phyloP scores from a whole-genome alignment of 345 rosid genomes.

The Populus davidiana region DNA sequence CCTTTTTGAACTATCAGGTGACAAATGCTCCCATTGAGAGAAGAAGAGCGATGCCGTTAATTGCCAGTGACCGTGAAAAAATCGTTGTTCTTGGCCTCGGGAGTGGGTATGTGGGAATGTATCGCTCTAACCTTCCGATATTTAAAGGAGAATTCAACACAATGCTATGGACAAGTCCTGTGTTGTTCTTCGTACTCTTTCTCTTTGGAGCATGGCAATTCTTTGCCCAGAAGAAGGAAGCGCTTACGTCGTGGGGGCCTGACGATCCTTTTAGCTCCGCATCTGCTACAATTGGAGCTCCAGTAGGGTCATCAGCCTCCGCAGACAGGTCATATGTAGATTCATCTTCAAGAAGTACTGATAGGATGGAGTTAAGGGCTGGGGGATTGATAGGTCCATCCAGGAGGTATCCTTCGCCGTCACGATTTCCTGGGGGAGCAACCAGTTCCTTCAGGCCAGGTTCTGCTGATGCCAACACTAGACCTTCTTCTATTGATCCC shows the following conservation, averaged over 20 bases:
- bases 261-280: constrained; percentile 74
- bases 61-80: constrained; percentile 81
- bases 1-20: constrained; percentile 55
- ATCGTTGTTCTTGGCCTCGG: constrained; percentile 76
- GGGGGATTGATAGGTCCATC: constrained; percentile 43
- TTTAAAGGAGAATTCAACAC: constrained; percentile 63
- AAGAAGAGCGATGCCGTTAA: constrained; percentile 43
- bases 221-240: constrained; percentile 94
- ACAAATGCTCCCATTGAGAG: constrained; percentile 23
- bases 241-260: constrained; percentile 90
- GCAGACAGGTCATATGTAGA: constrained; percentile 60
- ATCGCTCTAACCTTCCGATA: constrained; percentile 67
- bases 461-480: constrained; percentile 47
- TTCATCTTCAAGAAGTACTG: constrained; percentile 57
- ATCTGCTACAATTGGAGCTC: constrained; percentile 41
- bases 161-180: constrained; percentile 84
- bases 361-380: constrained; percentile 56
- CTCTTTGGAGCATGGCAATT: constrained; percentile 89
- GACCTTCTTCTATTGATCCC: constrained; percentile 54
- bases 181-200: constrained; percentile 73
- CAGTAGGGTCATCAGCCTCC: constrained; percentile 43
- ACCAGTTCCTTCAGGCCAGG: constrained; percentile 58
- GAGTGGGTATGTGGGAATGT: constrained; percentile 72
- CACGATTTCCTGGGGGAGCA: constrained; percentile 58
- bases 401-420: constrained; percentile 64